phyloP scores from a whole-genome alignment of 305 asterid species.

The Fraxinus dipetala region DNA sequence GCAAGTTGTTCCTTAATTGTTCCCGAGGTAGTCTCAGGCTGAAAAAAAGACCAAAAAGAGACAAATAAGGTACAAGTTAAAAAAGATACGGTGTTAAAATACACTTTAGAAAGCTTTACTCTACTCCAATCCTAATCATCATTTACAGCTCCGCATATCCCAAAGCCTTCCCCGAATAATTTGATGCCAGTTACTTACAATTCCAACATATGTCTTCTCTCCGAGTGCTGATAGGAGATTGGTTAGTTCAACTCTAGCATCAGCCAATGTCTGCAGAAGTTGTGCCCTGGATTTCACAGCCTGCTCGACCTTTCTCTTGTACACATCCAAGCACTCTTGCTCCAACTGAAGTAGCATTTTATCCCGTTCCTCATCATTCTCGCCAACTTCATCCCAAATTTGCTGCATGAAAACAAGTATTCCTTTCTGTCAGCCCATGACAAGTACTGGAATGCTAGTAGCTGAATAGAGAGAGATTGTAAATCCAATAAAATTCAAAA shows the following conservation, averaged over 20 bases:
- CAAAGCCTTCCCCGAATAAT: slow-evolving; percentile 5
- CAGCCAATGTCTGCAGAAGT: slow-evolving; percentile 84
- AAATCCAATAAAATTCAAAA: not conserved
- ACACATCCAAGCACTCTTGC: slow-evolving; percentile 95
- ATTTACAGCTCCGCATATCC: slow-evolving; percentile 3
- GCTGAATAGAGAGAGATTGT: slow-evolving; percentile 11
- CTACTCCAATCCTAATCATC: slow-evolving; percentile 18
- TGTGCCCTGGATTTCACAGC: slow-evolving; percentile 83
- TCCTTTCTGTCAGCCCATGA: slow-evolving; percentile 11
- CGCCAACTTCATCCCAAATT: slow-evolving; percentile 99
- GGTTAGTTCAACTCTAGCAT: slow-evolving; percentile 86
- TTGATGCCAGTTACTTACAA: slow-evolving; percentile 48
- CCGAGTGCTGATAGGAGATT: slow-evolving; percentile 88
- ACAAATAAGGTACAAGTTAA: not conserved
- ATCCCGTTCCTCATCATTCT: slow-evolving; percentile 90
- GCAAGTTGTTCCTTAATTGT: slow-evolving; percentile 94
- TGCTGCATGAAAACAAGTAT: slow-evolving; percentile 51
- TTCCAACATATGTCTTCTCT: slow-evolving; percentile 72
- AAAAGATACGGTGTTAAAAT: not conserved
- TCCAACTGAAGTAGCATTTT: slow-evolving; percentile 93
- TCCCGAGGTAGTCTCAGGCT: slow-evolving; percentile 88
- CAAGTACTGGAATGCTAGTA: not conserved
- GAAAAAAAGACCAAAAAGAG: slow-evolving; percentile 25
- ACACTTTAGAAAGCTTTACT: slow-evolving; percentile 2
- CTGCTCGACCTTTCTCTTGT: slow-evolving; percentile 85